Conservation (phyloP, 2,329 filamentous ascomycete species). For the Dactylellina drechsleri region DNA sequence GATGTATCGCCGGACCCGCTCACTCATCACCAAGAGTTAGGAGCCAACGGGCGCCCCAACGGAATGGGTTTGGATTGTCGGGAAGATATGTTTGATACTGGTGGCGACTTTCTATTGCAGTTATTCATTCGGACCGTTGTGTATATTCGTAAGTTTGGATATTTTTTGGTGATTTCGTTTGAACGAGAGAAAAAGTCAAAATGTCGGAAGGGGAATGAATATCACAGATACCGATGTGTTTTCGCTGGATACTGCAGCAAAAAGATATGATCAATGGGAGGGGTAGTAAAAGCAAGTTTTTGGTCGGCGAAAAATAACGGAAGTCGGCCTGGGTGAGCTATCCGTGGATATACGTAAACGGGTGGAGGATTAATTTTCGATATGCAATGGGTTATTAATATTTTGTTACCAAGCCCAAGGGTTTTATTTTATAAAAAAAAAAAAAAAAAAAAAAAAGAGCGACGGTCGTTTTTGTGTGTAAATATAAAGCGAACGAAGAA, state of each 20-base stretch:
- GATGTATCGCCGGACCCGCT: constrained; percentile 52
- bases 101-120: constrained; percentile 41
- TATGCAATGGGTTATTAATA: too few relatives aligned
- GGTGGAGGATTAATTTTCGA: not conserved
- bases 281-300: not conserved
- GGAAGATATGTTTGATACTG: not conserved
- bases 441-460: too few relatives aligned
- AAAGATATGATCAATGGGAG: constrained; percentile 5
- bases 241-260: constrained; percentile 1
- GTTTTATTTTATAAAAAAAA: too few relatives aligned
- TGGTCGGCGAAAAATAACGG: constrained; percentile 19
- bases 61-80: not conserved
- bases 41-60: not conserved
- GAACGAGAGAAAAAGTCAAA: not conserved
- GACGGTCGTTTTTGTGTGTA: not conserved
- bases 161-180: not conserved
- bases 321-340: constrained; percentile 49
- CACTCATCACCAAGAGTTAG: constrained; percentile 47
- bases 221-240: constrained; percentile 36
- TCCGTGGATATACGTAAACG: constrained; percentile 52
- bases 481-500: not conserved
- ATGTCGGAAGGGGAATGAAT: constrained; percentile 8
- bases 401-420: too few relatives aligned
- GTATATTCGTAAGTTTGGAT: constrained; percentile 4
- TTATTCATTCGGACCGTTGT: constrained; percentile 51